phyloP scores from a whole-genome alignment of 2,329 filamentous ascomycete genomes.

The Fusarium brachygibbosum region DNA sequence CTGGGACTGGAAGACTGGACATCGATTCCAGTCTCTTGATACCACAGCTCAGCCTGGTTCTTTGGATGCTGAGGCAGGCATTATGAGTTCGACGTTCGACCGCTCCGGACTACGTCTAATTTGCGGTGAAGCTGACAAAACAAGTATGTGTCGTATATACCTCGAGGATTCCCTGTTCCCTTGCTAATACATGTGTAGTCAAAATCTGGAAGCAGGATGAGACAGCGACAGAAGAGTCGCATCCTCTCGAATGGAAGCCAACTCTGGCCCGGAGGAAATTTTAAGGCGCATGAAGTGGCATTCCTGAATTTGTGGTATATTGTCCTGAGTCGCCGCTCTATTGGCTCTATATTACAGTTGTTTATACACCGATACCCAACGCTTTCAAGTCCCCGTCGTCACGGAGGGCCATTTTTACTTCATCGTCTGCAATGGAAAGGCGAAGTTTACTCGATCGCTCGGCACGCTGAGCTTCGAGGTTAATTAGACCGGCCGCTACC shows the following conservation, averaged over 20 bases:
- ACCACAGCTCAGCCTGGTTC: conserved; percentile 95
- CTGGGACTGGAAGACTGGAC: conserved; percentile 98
- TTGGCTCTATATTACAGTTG: conserved; percentile 45
- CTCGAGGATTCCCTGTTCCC: conserved; percentile 2
- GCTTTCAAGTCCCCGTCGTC: conserved; percentile 90
- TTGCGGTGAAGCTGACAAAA: conserved; percentile 96
- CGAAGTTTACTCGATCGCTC: conserved; percentile 91
- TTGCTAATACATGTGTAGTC: conserved; percentile 62
- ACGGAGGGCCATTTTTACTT: conserved; percentile 87
- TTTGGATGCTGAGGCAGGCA: conserved; percentile 91
- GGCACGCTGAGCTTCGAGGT: conserved; percentile 82
- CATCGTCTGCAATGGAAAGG: conserved; percentile 88
- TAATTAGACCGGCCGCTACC: conserved; percentile 87
- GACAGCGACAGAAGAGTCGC: conserved; percentile 87
- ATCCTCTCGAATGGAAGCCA: conserved; percentile 94
- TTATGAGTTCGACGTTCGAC: conserved; percentile 96
- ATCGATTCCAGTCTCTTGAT: conserved; percentile 90
- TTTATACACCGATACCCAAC: conserved; percentile 71
- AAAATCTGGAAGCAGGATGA: conserved; percentile 98
- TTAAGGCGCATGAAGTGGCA: conserved; percentile 54
- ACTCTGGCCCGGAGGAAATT: conserved; percentile 82
- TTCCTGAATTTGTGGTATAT: conserved; percentile 26
- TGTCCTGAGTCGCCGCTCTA: conserved; percentile 17
- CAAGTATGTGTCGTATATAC: conserved; percentile 66
- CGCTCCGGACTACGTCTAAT: conserved; percentile 89